Evolutionary conservation across 805 yeast genomes (phyloP).

Genomic region (Brettanomyces nanus): DNA sequence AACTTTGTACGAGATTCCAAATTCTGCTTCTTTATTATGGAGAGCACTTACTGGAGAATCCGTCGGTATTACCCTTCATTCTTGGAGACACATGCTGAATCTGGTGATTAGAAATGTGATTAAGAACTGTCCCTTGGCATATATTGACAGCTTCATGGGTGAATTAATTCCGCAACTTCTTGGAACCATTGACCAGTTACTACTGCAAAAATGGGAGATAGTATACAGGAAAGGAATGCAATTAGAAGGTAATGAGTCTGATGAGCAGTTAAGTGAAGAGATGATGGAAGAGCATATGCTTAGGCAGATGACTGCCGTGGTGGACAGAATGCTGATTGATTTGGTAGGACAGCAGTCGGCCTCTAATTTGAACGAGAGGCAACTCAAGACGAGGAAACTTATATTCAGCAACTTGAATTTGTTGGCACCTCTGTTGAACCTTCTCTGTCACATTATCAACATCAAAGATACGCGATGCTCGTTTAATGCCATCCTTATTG

Average conservation of each 20-base stretch:
- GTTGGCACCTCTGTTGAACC: conserved; percentile 68
- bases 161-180: conserved; percentile 74
- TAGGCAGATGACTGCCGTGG: conserved; percentile 88
- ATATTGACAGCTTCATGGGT: conserved; percentile 60
- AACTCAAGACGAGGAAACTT: conserved; percentile 55
- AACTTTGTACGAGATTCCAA: conserved; percentile 79
- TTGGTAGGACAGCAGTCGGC: conserved; percentile 70
- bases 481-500: conserved; percentile 76
- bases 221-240: conserved; percentile 52
- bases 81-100: conserved; percentile 96
- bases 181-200: conserved; percentile 60
- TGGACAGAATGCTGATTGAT: conserved; percentile 80
- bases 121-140: conserved; percentile 76
- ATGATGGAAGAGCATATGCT: conserved; percentile 96
- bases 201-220: conserved; percentile 68
- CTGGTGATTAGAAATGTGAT: conserved; percentile 80
- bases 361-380: conserved; percentile 42
- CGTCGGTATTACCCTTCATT: conserved; percentile 84
- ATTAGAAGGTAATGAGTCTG: conserved; percentile 48
- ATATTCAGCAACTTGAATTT: conserved; percentile 57
- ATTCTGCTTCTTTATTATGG: conserved; percentile 69
- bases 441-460: conserved; percentile 67
- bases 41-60: conserved; percentile 79
- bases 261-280: conserved; percentile 86
- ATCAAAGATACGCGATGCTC: conserved; percentile 90